Conservation (phyloP, 2,329 filamentous ascomycete species). For the Fusarium sp. region DNA sequence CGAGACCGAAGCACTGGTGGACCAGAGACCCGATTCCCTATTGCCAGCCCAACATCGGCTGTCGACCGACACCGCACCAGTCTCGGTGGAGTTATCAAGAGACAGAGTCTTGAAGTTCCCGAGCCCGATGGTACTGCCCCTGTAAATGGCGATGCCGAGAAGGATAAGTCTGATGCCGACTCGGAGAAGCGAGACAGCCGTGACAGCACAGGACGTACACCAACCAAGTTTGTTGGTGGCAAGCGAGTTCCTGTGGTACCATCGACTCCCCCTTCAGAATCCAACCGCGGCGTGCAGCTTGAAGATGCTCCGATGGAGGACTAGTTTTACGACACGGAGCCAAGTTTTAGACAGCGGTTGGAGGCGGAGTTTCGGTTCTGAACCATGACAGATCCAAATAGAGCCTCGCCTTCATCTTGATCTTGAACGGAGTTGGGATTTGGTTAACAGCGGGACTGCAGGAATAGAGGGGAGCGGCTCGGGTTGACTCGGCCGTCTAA, state of each 20-base stretch:
- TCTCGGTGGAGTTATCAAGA: conserved; percentile 61
- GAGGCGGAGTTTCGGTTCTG: conserved; percentile 17
- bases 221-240: conserved; percentile 58
- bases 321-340: conserved; percentile 42
- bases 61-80: conserved; percentile 61
- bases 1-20: conserved; percentile 82
- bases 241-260: conserved; percentile 50
- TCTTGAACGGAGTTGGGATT: conserved; percentile 28
- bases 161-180: conserved; percentile 38
- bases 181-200: conserved; percentile 72
- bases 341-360: conserved; percentile 14
- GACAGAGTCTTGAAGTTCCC: conserved; percentile 85
- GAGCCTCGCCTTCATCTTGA: conserved; percentile 11
- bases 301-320: conserved; percentile 64
- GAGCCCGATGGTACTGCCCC: conserved; percentile 60
- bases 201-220: conserved; percentile 66
- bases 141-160: conserved; percentile 52
- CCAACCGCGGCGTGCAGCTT: conserved; percentile 57
- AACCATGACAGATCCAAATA: neutral
- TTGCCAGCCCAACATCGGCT: conserved; percentile 70
- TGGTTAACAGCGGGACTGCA: conserved; percentile 18
- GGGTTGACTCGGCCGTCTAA: conserved; percentile 14
- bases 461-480: conserved; percentile 10
- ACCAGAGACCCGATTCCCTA: conserved; percentile 84
- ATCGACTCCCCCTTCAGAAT: conserved; percentile 45